Percentiles rank a stretch among this genome's conserved stretches.
phyloP scores from a whole-genome alignment of 75 land plant genomes.

The Sequoiadendron giganteum region DNA sequence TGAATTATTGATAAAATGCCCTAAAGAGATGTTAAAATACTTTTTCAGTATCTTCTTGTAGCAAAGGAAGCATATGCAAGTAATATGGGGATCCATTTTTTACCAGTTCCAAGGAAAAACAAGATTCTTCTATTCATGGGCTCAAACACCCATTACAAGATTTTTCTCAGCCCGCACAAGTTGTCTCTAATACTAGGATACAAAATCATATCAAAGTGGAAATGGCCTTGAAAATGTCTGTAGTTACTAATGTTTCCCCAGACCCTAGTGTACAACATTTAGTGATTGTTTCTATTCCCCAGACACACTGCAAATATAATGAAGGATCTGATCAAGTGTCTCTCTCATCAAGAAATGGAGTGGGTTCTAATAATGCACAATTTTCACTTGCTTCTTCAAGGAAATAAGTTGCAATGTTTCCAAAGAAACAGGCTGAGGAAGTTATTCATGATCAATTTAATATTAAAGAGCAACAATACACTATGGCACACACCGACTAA shows the following conservation, averaged over 20 bases:
- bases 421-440: background rate
- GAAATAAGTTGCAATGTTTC: background rate
- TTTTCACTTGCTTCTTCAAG: background rate
- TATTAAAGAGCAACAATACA: slow-evolving; percentile 1
- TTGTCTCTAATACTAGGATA: background rate
- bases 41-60: no score
- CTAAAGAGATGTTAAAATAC: no score
- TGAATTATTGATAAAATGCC: no score
- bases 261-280: background rate
- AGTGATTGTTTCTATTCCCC: background rate
- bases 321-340: slow-evolving; percentile 6
- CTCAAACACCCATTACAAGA: background rate
- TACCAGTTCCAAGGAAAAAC: background rate
- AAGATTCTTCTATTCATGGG: slow-evolving; percentile 7
- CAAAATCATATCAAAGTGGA: slow-evolving; percentile 11
- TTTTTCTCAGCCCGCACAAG: background rate
- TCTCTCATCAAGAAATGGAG: background rate
- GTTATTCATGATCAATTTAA: background rate
- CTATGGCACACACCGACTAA: background rate
- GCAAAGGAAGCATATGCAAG: no score
- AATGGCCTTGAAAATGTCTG: background rate
- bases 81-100: background rate
- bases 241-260: background rate
- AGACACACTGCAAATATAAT: background rate
- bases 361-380: background rate